Evolutionary conservation across 495 filamentous ascomycete species (phyloP).

Genomic region (Xylaria telfairii): DNA sequence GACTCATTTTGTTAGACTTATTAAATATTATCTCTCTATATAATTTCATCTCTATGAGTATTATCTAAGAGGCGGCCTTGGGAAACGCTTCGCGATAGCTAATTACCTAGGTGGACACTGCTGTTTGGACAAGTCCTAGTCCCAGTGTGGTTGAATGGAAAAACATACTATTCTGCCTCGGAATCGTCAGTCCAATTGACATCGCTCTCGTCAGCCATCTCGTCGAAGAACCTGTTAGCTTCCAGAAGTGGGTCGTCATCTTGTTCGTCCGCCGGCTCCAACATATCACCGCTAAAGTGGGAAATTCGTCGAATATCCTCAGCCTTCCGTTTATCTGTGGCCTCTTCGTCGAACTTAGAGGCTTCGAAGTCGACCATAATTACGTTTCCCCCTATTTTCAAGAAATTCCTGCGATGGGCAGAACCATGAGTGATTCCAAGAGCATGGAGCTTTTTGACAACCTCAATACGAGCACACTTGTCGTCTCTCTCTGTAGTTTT

Average conservation of each 20-base stretch:
- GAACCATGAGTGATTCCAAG: conserved; percentile 1
- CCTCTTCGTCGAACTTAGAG: neutral
- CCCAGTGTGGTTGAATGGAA: neutral
- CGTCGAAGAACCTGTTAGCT: neutral
- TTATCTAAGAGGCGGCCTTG: too few species aligned
- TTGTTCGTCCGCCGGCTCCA: neutral
- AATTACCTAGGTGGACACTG: too few species aligned
- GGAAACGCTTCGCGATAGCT: too few species aligned
- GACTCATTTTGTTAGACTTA: too few species aligned
- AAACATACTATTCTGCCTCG: neutral
- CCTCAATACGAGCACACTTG: neutral
- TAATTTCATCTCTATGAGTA: too few species aligned
- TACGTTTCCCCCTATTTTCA: neutral
- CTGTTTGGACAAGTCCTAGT: too few species aligned
- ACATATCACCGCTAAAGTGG: neutral
- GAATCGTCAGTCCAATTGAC: neutral
- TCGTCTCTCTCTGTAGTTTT: neutral
- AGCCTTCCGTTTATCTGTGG: neutral
- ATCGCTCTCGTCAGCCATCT: neutral
- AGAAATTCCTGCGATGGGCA: neutral
- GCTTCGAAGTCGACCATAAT: neutral
- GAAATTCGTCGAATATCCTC: conserved; percentile 1
- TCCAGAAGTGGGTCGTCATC: neutral
- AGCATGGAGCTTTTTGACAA: conserved; percentile 8
- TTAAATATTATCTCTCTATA: too few species aligned